phyloP scores from a whole-genome alignment of 2,329 filamentous ascomycete species.

The Macroventuria anomochaeta region DNA sequence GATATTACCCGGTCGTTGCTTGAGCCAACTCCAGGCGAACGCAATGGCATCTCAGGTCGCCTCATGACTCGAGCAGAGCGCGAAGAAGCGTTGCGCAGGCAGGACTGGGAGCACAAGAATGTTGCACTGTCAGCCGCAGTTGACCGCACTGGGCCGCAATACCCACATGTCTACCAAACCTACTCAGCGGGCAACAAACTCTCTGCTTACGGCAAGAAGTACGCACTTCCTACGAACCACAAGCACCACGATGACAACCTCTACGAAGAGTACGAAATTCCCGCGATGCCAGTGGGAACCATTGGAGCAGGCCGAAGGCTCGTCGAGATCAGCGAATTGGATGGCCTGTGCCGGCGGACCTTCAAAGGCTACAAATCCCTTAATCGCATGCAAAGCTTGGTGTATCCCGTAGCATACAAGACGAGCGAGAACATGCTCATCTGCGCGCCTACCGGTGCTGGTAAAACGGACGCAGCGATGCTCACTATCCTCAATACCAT shows the following conservation, averaged over 20 bases:
- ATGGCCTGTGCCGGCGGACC: constrained; percentile 86
- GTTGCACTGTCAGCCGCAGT: constrained; percentile 73
- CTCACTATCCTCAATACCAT: constrained; percentile 91
- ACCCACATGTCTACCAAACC: constrained; percentile 90
- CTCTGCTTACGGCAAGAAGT: constrained; percentile 79
- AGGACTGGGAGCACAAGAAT: constrained; percentile 84
- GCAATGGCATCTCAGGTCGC: constrained; percentile 58
- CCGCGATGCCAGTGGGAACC: constrained; percentile 78
- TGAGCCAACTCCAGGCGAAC: constrained; percentile 40
- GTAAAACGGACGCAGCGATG: constrained; percentile 99
- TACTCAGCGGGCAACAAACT: constrained; percentile 87
- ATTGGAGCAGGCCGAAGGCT: constrained; percentile 76
- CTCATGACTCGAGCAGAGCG: constrained; percentile 79
- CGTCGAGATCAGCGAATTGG: constrained; percentile 79
- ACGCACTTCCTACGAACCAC: constrained; percentile 78
- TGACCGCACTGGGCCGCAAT: constrained; percentile 73
- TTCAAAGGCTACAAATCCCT: constrained; percentile 93
- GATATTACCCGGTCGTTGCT: constrained; percentile 60
- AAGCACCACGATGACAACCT: constrained; percentile 73
- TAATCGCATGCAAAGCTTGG: constrained; percentile 97
- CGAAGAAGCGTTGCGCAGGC: constrained; percentile 75
- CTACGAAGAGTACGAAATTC: constrained; percentile 90
- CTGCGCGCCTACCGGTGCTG: constrained; percentile 94
- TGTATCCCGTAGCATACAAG: constrained; percentile 93
- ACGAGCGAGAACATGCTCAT: constrained; percentile 99